These are phyloP conservation scores for Simmondsia chinensis DNA, from an alignment of 148 eudicot genomes.

Conservation along the genomic window DNA sequence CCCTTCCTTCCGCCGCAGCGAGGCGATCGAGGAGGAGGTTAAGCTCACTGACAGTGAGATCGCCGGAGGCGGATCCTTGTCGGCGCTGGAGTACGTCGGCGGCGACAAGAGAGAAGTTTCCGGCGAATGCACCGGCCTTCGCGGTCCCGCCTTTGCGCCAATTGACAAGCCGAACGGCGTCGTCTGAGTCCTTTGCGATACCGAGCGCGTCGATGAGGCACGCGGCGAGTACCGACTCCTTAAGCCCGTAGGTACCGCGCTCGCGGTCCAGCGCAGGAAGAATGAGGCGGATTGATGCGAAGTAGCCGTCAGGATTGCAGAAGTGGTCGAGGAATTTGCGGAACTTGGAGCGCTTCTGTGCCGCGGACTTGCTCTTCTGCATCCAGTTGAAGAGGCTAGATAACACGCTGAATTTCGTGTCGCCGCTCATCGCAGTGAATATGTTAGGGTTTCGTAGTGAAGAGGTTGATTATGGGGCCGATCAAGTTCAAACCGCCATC, in stretches of 20 bases:
- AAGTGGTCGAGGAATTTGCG: constrained; percentile 64
- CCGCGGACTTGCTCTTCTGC: constrained; percentile 33
- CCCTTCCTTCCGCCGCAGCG: constrained; percentile 59
- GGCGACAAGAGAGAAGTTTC: constrained; percentile 70
- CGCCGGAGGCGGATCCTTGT: constrained; percentile 69
- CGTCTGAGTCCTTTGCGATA: constrained; percentile 70
- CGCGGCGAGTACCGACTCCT: constrained; percentile 64
- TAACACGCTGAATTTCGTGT: constrained; percentile 58
- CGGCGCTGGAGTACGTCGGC: constrained; percentile 70
- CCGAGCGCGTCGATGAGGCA: constrained; percentile 68
- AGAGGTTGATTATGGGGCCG: too few relatives aligned
- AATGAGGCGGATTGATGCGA: constrained; percentile 57
- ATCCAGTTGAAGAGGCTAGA: constrained; percentile 53
- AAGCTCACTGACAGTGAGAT: constrained; percentile 42
- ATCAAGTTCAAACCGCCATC: too few relatives aligned
- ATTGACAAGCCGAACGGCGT: constrained; percentile 55
- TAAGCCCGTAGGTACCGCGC: constrained; percentile 78
- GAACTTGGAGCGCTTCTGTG: constrained; percentile 54
- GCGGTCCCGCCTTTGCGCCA: constrained; percentile 88
- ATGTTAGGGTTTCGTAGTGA: neutral
- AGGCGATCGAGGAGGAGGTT: constrained; percentile 74
- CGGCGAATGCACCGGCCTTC: constrained; percentile 54
- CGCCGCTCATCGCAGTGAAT: constrained; percentile 19
- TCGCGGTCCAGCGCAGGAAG: constrained; percentile 75
- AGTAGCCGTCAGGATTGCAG: constrained; percentile 55